Evolutionary conservation across 345 rosid genomes (phyloP).

Genomic region (Cardiospermum halicacabum): DNA sequence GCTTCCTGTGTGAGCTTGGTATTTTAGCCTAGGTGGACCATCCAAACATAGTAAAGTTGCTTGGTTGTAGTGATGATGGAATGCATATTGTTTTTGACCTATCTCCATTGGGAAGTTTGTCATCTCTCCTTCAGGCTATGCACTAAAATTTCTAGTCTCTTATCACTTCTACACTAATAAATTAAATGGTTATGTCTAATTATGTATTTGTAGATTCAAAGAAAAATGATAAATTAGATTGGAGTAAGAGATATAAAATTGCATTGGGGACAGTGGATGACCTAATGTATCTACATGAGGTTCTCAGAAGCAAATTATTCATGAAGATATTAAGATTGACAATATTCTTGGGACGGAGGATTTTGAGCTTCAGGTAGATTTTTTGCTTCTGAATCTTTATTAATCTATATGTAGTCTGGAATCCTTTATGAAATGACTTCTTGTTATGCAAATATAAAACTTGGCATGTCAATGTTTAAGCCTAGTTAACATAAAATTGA

Average conservation of each 20-base stretch:
- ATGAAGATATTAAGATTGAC: conserved; percentile 91
- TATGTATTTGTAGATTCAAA: conserved; percentile 41
- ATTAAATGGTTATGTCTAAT: neutral
- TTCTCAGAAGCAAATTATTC: conserved; percentile 84
- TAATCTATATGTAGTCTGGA: too few species aligned
- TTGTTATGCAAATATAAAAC: too few species aligned
- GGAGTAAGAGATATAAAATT: conserved; percentile 79
- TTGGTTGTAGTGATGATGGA: conserved; percentile 78
- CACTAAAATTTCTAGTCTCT: conserved; percentile 5
- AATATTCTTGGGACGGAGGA: conserved; percentile 84
- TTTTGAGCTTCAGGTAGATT: conserved; percentile 77
- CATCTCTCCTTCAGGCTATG: conserved; percentile 72
- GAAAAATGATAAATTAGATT: conserved; percentile 46
- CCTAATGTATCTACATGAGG: conserved; percentile 77
- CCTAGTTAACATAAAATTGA: neutral
- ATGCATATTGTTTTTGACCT: conserved; percentile 75
- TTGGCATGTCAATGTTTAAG: neutral
- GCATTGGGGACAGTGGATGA: conserved; percentile 87
- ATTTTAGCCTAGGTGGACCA: conserved; percentile 83
- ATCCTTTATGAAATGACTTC: too few species aligned
- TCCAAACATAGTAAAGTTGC: conserved; percentile 79
- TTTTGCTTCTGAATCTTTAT: neutral
- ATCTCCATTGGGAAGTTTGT: conserved; percentile 77
- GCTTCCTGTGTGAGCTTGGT: conserved; percentile 79
- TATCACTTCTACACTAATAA: neutral